These are phyloP conservation scores for Magnaporthiopsis incrustans DNA, from an alignment of 2,329 filamentous ascomycete genomes.

Conservation along the genomic window DNA sequence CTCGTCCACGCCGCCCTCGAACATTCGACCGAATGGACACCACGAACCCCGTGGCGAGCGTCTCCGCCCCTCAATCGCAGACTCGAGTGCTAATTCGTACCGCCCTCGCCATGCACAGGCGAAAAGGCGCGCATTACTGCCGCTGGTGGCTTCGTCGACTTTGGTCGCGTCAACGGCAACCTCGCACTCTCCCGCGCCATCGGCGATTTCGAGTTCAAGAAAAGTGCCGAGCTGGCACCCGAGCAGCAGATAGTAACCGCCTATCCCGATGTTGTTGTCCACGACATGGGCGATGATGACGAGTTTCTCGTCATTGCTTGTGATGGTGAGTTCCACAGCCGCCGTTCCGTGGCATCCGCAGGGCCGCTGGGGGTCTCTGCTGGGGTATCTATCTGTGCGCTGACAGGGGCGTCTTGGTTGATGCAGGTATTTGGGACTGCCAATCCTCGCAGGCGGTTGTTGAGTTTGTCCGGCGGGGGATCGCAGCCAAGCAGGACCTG, in stretches of 20 bases:
- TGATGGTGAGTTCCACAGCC: slow-evolving; percentile 57
- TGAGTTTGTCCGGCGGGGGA: slow-evolving; percentile 93
- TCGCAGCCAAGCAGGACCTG: slow-evolving; percentile 91
- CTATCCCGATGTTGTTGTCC: slow-evolving; percentile 86
- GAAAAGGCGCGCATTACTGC: slow-evolving; percentile 95
- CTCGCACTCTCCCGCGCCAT: slow-evolving; percentile 93
- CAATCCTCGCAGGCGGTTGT: slow-evolving; percentile 96
- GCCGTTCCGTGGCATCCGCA: neutral
- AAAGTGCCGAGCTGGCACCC: slow-evolving; percentile 92
- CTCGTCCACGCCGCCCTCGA: neutral
- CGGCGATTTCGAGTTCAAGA: slow-evolving; percentile 99
- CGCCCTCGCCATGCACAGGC: slow-evolving; percentile 40
- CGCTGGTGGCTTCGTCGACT: slow-evolving; percentile 95
- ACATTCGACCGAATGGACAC: neutral
- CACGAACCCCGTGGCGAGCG: neutral
- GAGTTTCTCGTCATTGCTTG: slow-evolving; percentile 92
- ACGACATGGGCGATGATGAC: slow-evolving; percentile 86
- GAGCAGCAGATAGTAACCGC: slow-evolving; percentile 98
- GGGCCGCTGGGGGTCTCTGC: neutral
- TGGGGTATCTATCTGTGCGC: neutral
- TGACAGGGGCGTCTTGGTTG: slow-evolving; percentile 9
- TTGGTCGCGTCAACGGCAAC: slow-evolving; percentile 96
- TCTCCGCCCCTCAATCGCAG: neutral
- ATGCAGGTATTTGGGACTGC: slow-evolving; percentile 94
- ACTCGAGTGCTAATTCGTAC: slow-evolving; percentile 1